Conservation (phyloP, 352 stramenopile species). For the Pythium apleroticum region DNA sequence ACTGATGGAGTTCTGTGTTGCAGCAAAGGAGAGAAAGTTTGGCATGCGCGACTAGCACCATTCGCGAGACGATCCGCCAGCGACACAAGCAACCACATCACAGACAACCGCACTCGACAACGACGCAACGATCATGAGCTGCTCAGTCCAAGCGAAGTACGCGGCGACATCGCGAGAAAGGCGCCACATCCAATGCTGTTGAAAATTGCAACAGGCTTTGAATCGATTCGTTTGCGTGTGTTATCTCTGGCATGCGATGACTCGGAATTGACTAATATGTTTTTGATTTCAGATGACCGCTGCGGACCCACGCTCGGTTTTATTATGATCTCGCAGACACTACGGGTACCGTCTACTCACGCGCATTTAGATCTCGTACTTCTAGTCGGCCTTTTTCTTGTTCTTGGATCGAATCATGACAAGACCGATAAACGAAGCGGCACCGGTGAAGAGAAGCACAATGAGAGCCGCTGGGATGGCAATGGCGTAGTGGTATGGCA, state of each 20-base stretch:
- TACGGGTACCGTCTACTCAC: not conserved
- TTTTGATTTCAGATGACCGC: too few species aligned
- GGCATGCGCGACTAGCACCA: constrained; percentile 22
- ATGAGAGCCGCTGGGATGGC: constrained; percentile 83
- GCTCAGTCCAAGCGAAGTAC: not conserved
- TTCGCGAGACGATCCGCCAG: not conserved
- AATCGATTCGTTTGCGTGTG: too few species aligned
- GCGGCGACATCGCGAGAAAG: not conserved
- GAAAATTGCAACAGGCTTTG: not conserved
- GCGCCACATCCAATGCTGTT: not conserved
- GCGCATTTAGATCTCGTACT: not conserved
- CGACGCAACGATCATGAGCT: not conserved
- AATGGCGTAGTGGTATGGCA: constrained; percentile 89
- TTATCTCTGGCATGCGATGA: too few species aligned
- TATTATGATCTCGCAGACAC: not conserved
- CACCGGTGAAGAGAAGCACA: constrained; percentile 81
- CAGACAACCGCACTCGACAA: too few species aligned
- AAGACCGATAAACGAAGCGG: constrained; percentile 85
- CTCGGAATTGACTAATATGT: too few species aligned
- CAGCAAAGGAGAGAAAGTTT: constrained; percentile 29
- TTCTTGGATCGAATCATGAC: constrained; percentile 89
- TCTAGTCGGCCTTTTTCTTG: constrained; percentile 57
- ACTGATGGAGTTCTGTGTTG: not conserved
- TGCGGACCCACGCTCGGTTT: not conserved
- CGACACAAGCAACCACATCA: not conserved